Conservation (phyloP, 345 rosid species). For the Lenwebbia sp. region DNA sequence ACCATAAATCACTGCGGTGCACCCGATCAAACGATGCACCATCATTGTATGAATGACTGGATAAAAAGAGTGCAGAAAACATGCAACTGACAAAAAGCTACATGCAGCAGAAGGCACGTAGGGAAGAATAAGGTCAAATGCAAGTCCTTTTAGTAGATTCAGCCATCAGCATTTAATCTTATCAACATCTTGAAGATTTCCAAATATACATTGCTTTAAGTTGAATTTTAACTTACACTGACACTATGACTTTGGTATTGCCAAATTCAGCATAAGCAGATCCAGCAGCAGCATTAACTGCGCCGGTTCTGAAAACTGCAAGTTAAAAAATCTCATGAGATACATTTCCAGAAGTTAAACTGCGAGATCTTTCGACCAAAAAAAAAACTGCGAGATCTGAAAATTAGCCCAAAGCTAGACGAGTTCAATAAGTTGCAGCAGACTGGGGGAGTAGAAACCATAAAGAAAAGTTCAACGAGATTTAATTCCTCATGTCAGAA, state of each 20-base stretch:
- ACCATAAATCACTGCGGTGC: not conserved
- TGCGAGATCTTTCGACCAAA: not conserved
- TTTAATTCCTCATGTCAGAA: not conserved
- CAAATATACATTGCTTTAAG: not conserved
- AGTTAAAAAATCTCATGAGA: not conserved
- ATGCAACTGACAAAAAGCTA: not conserved
- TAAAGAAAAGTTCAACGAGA: not conserved
- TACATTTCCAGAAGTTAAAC: not conserved
- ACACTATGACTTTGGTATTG: conserved; percentile 88
- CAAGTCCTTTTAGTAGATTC: not conserved
- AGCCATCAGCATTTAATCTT: not conserved
- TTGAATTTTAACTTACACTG: conserved; percentile 57
- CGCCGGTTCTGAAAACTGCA: conserved; percentile 74
- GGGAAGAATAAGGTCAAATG: not conserved
- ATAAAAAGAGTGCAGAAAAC: not conserved
- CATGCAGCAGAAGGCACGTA: not conserved
- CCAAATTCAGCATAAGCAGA: conserved; percentile 98
- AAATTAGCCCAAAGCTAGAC: not conserved
- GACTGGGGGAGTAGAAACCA: not conserved
- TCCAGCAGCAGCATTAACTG: conserved; percentile 86
- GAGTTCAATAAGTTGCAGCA: not conserved
- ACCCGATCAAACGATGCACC: not conserved
- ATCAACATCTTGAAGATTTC: not conserved
- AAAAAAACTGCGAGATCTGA: not conserved
- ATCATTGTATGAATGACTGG: not conserved